A percentile compares a stretch with the other conserved stretches of the same genome.
phyloP scores from a whole-genome alignment of 1,139 yeast genomes.

The Hansenula sp. region DNA sequence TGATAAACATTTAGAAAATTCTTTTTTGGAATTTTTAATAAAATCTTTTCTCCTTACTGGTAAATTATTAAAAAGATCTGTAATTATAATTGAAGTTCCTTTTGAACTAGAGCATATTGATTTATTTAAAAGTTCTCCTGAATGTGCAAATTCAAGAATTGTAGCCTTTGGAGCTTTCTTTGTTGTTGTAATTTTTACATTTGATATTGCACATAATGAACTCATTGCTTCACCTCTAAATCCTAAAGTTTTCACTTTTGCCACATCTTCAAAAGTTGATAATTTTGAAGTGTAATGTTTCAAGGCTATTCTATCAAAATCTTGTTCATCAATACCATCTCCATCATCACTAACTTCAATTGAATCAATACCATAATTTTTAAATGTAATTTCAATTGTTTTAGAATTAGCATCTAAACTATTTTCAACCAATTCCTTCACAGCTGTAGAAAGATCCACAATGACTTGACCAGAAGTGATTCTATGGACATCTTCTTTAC shows the following conservation, averaged over 20 bases:
- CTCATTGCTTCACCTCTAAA: conserved; percentile 86
- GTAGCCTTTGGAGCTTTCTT: conserved; percentile 56
- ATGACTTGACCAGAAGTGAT: conserved; percentile 94
- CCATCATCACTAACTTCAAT: conserved; percentile 79
- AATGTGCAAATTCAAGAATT: conserved; percentile 43
- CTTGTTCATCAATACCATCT: conserved; percentile 56
- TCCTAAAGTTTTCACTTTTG: conserved; percentile 55
- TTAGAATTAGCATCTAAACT: conserved; percentile 74
- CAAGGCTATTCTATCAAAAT: conserved; percentile 57
- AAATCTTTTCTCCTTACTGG: conserved; percentile 78
- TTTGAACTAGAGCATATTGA: conserved; percentile 44
- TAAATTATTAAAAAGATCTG: conserved; percentile 52
- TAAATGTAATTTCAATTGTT: conserved; percentile 60
- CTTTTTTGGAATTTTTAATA: conserved; percentile 61
- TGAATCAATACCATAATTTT: conserved; percentile 71
- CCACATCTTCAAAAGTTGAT: conserved; percentile 49
- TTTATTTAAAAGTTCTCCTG: conserved; percentile 44
- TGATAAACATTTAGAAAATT: conserved; percentile 60
- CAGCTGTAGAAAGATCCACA: conserved; percentile 67
- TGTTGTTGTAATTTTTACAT: conserved; percentile 51
- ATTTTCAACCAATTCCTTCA: conserved; percentile 85
- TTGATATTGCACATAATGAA: conserved; percentile 63
- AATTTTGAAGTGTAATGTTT: conserved; percentile 84
- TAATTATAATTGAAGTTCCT: conserved; percentile 56
- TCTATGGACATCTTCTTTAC: conserved; percentile 45